Base-by-base conservation (phyloP, 1,284 basidiomycete species). In the Cutaneotrichosporon cutaneum region DNA sequence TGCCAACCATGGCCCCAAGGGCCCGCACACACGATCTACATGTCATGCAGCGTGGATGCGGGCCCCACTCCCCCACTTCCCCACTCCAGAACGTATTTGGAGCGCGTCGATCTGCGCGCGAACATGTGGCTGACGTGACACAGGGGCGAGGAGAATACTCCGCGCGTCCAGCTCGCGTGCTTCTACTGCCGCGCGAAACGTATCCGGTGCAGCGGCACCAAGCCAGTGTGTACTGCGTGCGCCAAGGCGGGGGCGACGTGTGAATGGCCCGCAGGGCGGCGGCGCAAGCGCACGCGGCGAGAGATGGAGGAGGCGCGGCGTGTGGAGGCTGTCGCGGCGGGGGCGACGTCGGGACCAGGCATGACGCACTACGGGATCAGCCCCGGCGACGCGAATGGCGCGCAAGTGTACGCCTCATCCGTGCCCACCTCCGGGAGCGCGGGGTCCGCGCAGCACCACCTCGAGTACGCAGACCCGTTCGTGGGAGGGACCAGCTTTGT, bases 301-400 rank as follows among this genome's bases (percentile, higher is more conserved):
- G 78, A 81, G 69, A 82, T 82, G 80, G 78, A 81, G 58, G 79
- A 76, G 54, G 80, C 79, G 21, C 73, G 75, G 30, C 66, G 69
- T 4, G 35, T 11, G 21, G 52, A 54, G 32, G 52, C 52, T 18
- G 22, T 35, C 2, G 52, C 22, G 3, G 21, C 52, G 5, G 35
- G 24, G 14, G 22, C 52, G 24, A 14, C 52, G 3, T 10, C 33
- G 5, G 35, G 52, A 1, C 5, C 8, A 13, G 35, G 52, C 6
- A 35, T 21, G n/a, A 52, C 30, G 8, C 52, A 54, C 54, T 42
- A 54, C 54, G 24, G 26, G 11, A 54, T 39, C 54, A 54, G 36
- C 26, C 48, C 48, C 26, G 18, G 6, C 18, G 6, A n/a, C 18
- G 39, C 18, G 18, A 42, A 18, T 26, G 48, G 48, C 16, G 48